Base-by-base conservation (phyloP, 257 asterid species). In the Verbena officinalis region DNA sequence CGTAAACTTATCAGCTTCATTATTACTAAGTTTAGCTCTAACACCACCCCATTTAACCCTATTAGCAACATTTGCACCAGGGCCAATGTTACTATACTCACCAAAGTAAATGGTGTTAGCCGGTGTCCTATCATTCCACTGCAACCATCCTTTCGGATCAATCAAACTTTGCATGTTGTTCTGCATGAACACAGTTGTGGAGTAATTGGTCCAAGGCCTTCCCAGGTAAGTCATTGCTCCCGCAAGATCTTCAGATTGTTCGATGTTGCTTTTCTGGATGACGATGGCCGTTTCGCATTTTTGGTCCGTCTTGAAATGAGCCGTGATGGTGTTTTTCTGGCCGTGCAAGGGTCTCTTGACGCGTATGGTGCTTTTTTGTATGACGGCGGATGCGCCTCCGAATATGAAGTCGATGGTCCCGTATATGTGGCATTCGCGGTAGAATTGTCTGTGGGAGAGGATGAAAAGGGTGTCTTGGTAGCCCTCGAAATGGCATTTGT, bases 351-450 rank as follows among this genome's bases (percentile, higher is more conserved):
- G 82, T 55, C 52, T 77, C 16, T 75, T 70, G 1, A 60, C 64
- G 5, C 12, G 51, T 4, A 80, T 71, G 13, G 8, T 4, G 59
- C 81, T 74, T 17, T 53, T 64, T 30, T 80, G 86, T 31, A 80
- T 62, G 38, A 80, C 76, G 6, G 23, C 73, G 0, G 83, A 50
- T 2, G 80, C 78, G 7, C 53, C 31, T 7, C 85, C 85, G 1
- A 77, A 80, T 5, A 80, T 80, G 77, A 80, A 80, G 42, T 80
- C 83, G 0, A 74, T 15, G 1, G 86, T 80, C 11, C 83, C 86
- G 17, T 54, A 53, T 7, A 80, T 65, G 9, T 62, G 17, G 69
- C 80, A 80, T 34, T 73, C 72, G 23, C 74, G 65, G 55, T 45
- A 77, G 65, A 77, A 77, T 38, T 80, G 83, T 33, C 81, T 72